Base-by-base conservation (phyloP, 805 yeast genomes). In the Candida endomychidarum region DNA sequence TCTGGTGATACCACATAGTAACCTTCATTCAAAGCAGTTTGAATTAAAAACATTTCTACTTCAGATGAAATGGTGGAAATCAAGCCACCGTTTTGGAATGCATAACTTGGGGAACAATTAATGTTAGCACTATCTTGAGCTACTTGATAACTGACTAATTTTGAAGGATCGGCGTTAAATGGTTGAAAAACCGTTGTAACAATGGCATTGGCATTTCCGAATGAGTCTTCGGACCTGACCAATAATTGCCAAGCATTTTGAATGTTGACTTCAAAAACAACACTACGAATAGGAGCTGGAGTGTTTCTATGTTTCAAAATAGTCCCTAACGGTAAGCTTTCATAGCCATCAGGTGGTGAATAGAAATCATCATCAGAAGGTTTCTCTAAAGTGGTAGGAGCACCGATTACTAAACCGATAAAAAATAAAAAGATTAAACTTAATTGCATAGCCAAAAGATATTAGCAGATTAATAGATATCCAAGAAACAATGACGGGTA, bases 1-100 rank as follows among this genome's bases (percentile, higher is more conserved):
- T 65, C 70, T 0, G 70, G 61, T 5, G 53, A 49, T 1, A 60
- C 56, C 2, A 65, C 65, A 43, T 50, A 58, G 52, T 59, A 66
- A 6, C 72, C 72, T 39, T 41, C 37, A 20, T 55, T 41, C 26
- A 58, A 49, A 12, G 56, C 56, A 9, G 45, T 49, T 17, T 46
- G 54, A 12, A 47, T 42, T 25, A 48, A 42, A 10, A 39, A 40
- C 42, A 45, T 47, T 42, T 52, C 60, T 2, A 47, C 45, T 34
- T 50, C 47, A 2, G 49, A 33, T n/a, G 34, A 25, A 16, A 51
- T 14, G 16, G 47, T 49, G 2, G 11, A 17, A 18, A 47, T 12
- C 5, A 44, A 27, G 3, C 52, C 47, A 18, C 54, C 55, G 14
- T 36, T 27, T 24, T 27, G 22, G 24, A 56, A 44, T 1, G 57